phyloP scores from a whole-genome alignment of 2,329 filamentous ascomycete species.

The Hypoxylon sp. region DNA sequence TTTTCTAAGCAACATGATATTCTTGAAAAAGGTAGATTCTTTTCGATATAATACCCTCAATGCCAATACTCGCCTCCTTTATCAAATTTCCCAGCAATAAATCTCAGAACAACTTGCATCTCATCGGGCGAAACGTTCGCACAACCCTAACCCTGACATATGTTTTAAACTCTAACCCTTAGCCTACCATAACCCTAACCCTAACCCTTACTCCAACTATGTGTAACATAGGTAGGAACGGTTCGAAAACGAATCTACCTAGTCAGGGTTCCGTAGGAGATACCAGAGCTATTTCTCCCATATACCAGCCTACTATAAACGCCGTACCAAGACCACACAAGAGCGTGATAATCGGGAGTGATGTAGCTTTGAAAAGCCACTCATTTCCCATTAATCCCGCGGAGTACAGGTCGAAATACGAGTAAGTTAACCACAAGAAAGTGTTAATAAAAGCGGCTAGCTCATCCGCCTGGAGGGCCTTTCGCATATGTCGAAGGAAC shows the following conservation, averaged over 20 bases:
- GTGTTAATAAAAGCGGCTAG: conserved; percentile 24
- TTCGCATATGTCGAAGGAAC: conserved; percentile 29
- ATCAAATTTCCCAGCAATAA: too few relatives aligned
- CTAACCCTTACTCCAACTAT: neutral
- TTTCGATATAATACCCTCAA: too few relatives aligned
- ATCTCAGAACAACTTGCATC: too few relatives aligned
- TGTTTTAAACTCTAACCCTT: too few relatives aligned
- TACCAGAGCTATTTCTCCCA: neutral
- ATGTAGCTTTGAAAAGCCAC: neutral
- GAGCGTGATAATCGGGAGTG: neutral
- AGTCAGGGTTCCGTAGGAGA: neutral
- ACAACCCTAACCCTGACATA: too few relatives aligned
- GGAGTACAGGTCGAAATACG: conserved; percentile 4
- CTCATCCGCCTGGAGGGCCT: conserved; percentile 36
- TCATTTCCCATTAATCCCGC: conserved; percentile 1
- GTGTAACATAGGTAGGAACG: neutral
- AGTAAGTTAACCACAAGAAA: conserved; percentile 41
- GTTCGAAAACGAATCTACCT: neutral
- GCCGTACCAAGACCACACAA: neutral
- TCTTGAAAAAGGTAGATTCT: too few relatives aligned
- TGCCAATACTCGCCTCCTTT: too few relatives aligned
- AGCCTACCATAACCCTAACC: too few relatives aligned
- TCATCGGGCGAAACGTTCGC: too few relatives aligned
- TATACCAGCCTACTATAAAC: neutral
- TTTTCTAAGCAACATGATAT: too few relatives aligned